Base-by-base conservation (phyloP, 306 rosid species). In the Calophaca sinica region DNA sequence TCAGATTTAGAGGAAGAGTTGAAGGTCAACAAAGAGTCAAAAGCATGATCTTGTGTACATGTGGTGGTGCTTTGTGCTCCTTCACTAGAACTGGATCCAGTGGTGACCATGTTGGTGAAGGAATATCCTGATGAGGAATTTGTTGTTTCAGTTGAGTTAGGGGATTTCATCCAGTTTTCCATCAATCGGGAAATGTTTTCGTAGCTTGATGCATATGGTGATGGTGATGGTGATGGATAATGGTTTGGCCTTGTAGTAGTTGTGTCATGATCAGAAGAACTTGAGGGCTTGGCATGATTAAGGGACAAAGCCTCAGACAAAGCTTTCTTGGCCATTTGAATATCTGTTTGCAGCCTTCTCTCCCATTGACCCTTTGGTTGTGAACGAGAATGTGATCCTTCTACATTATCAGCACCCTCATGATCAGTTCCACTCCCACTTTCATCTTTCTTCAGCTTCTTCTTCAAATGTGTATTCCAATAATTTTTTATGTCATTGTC, bases 271-370 rank as follows among this genome's bases (percentile, higher is more conserved):
- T 33, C 39, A 33, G 20, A 33, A 60, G 45, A 46, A 55, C 0
- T 32, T 51, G 81, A 79, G 62, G 91, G 91, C 36, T 86, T 86
- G 5, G 74, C 78, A 8, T 82, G 81, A 0, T 52, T 52, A 71
- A 94, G 87, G 45, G 98, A 94, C 26, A 94, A 84, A 31, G 98
- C 98, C 48, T 94, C 93, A 62, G 88, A 80, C 8, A 94, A 80
- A 55, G 96, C 98, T 82, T 86, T 91, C 32, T 89, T 94, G 67
- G 98, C 98, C 87, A 75, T 84, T 63, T 94, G 83, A 52, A 94
- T 94, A 72, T 94, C 96, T 15, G 97, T 94, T 69, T 94, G 98
- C 53, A 94, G 87, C 82, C 87, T 89, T 82, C 96, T 89, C 83
- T 91, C 98, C 98, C 98, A 94, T 73, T 94, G 96, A 28, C 98